Percentiles rank a stretch among this genome's conserved stretches.
These are phyloP conservation scores for Pharus latifolius DNA, from an alignment of 176 grass and related monocot species.

Conservation along the genomic window DNA sequence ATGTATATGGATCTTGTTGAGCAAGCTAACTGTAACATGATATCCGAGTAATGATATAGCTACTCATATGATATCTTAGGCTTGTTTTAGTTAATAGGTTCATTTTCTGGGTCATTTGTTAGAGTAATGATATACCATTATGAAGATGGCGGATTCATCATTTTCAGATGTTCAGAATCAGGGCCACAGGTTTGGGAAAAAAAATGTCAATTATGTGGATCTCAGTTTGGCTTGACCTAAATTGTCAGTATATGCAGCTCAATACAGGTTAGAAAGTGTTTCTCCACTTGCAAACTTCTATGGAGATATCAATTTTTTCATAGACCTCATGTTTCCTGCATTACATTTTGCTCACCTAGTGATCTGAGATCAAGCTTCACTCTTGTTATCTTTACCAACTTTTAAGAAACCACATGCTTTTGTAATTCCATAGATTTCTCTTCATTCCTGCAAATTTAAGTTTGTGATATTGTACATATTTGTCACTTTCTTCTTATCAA, in stretches of 20 bases:
- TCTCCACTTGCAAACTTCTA: neutral
- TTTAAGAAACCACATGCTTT: too few relatives aligned
- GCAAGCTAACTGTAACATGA: neutral
- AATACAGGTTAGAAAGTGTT: slow-evolving; percentile 5
- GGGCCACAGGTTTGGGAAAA: too few relatives aligned
- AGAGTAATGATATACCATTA: neutral
- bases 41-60: neutral
- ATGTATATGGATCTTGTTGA: neutral
- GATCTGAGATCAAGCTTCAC: neutral
- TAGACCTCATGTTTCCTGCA: neutral
- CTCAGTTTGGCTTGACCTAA: neutral
- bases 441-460: neutral
- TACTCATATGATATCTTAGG: neutral
- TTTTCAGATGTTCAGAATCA: neutral
- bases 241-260: neutral
- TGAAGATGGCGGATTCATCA: neutral
- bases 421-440: neutral
- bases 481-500: neutral
- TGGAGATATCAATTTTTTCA: neutral
- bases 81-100: neutral
- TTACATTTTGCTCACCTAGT: neutral
- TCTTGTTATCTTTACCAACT: neutral
- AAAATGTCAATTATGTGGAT: neutral
- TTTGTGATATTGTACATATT: neutral
- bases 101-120: neutral